Percentiles rank a stretch among this genome's conserved stretches.
phyloP scores from a whole-genome alignment of 2,329 filamentous ascomycete species.

The Scytalidium lignicola region DNA sequence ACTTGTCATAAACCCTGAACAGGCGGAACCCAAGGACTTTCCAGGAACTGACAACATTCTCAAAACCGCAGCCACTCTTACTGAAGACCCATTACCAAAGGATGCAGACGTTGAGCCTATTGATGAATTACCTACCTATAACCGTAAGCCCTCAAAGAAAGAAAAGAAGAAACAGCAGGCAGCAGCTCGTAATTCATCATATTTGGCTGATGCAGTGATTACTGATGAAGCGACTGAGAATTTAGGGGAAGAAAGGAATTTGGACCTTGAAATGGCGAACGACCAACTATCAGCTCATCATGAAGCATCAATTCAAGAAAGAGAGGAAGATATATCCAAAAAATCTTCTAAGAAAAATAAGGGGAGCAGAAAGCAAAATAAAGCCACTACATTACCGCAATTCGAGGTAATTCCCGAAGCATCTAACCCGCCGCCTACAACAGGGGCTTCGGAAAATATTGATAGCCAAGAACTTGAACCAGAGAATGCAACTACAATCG shows the following conservation, averaged over 20 bases:
- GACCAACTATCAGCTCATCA: not conserved
- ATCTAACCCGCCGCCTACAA: not conserved
- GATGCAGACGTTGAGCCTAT: slow-evolving; percentile 8
- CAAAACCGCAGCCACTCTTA: not conserved
- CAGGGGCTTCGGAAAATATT: too few species aligned
- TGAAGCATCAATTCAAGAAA: not conserved
- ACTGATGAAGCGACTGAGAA: slow-evolving; percentile 3
- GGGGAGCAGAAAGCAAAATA: slow-evolving; percentile 31
- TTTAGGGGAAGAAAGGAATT: not conserved
- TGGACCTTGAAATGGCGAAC: not conserved
- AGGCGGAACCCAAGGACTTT: not conserved
- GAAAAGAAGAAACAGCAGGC: slow-evolving; percentile 27
- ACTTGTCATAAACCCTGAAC: not conserved
- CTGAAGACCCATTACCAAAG: slow-evolving; percentile 2
- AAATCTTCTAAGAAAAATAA: slow-evolving; percentile 32
- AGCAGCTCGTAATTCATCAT: slow-evolving; percentile 9
- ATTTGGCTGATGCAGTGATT: slow-evolving; percentile 6
- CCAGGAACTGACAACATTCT: not conserved
- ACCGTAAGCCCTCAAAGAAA: slow-evolving; percentile 19
- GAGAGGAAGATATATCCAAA: slow-evolving; percentile 18
- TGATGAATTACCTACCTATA: not conserved
- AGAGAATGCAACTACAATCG: not conserved
- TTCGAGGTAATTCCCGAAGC: not conserved
- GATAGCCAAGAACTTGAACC: not conserved
- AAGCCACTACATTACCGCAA: slow-evolving; percentile 2